Percentiles rank a stretch among this genome's conserved stretches.
phyloP scores from a whole-genome alignment of 768 basidiomycete genomes.

The Mycena leptocephala region DNA sequence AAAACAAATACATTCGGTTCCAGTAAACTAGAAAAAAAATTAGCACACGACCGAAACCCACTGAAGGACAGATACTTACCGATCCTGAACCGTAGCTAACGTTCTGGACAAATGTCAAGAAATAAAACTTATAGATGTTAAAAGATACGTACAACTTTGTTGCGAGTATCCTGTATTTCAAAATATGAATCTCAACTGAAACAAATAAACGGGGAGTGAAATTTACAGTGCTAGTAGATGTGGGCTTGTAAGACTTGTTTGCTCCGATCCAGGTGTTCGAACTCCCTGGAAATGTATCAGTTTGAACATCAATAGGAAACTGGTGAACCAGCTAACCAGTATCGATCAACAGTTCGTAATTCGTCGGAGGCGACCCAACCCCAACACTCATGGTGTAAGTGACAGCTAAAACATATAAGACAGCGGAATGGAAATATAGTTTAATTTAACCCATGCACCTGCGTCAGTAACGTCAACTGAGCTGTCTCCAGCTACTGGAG shows the following conservation, averaged over 20 bases:
- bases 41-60: not conserved
- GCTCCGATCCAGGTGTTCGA: slow-evolving; percentile 74
- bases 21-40: slow-evolving; percentile 54
- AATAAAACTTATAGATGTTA: not conserved
- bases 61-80: not conserved
- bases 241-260: slow-evolving; percentile 59
- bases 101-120: slow-evolving; percentile 49
- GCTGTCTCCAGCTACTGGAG: slow-evolving; percentile 38
- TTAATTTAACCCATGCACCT: slow-evolving; percentile 45
- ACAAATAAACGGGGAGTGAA: slow-evolving; percentile 24
- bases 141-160: slow-evolving; percentile 50
- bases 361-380: slow-evolving; percentile 66
- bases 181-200: not conserved
- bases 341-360: slow-evolving; percentile 71
- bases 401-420: slow-evolving; percentile 44
- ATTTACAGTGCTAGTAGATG: slow-evolving; percentile 61
- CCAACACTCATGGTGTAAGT: slow-evolving; percentile 70
- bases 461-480: slow-evolving; percentile 74
- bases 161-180: slow-evolving; percentile 39
- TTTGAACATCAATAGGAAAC: not conserved
- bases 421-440: not conserved
- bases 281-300: slow-evolving; percentile 15
- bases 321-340: slow-evolving; percentile 59
- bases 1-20: slow-evolving; percentile 62
- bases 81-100: slow-evolving; percentile 71